phyloP scores from a whole-genome alignment of 331 rosid species.

The Pyracantha coccinea region DNA sequence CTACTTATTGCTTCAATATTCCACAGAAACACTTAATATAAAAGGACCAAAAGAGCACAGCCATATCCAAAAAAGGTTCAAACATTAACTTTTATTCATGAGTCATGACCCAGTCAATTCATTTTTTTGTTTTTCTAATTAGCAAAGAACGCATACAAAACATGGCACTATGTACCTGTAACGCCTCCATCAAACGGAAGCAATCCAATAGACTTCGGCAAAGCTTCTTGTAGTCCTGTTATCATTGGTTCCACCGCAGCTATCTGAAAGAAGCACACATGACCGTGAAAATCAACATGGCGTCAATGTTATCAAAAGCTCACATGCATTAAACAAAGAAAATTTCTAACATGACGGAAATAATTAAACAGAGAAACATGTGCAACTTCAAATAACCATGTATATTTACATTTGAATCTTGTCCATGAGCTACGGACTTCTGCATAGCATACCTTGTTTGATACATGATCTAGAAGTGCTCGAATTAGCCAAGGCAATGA shows the following conservation, averaged over 20 bases:
- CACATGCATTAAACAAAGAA: not conserved
- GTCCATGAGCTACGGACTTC: not conserved
- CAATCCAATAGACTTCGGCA: conserved; percentile 91
- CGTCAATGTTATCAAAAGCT: not conserved
- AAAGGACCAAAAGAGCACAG: not conserved
- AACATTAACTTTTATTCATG: not conserved
- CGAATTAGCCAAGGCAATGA: conserved; percentile 97
- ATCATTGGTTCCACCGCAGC: conserved; percentile 87
- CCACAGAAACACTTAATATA: not conserved
- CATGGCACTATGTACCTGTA: conserved; percentile 42
- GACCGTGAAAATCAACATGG: conserved; percentile 6
- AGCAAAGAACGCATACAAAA: not conserved
- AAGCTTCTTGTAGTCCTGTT: conserved; percentile 83
- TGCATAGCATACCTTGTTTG: conserved; percentile 65
- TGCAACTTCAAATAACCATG: not conserved
- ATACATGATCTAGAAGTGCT: conserved; percentile 92
- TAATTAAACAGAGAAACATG: not conserved
- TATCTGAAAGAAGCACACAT: conserved; percentile 41
- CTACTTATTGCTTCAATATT: not conserved
- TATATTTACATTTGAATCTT: not conserved
- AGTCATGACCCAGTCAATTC: not conserved
- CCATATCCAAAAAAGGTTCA: not conserved
- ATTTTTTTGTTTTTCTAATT: too few species aligned
- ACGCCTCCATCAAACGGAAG: conserved; percentile 98
- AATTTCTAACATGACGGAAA: not conserved